Conservation (phyloP, 1,139 yeast species). For the Suhomyces yuchorum region DNA sequence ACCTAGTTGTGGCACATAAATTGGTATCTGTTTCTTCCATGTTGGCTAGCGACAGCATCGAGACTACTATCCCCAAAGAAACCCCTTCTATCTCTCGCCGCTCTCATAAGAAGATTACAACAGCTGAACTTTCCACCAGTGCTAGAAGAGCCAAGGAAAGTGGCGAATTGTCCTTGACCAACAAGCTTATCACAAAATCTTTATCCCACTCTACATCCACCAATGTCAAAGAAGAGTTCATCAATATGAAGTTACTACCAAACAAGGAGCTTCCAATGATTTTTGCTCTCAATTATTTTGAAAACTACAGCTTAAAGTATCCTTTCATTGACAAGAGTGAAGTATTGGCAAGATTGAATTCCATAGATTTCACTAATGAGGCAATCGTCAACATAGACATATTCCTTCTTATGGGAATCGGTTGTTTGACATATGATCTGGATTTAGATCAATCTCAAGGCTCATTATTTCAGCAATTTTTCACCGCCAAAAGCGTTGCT, state of each 20-base stretch:
- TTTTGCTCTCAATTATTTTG: conserved; percentile 39
- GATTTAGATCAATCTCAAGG: conserved; percentile 18
- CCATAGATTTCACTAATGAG: conserved; percentile 37
- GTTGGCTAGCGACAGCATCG: conserved; percentile 14
- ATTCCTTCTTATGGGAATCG: conserved; percentile 43
- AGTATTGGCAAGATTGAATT: conserved; percentile 25
- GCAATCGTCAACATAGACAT: conserved; percentile 41
- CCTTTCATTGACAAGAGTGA: conserved; percentile 36
- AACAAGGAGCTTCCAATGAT: conserved; percentile 32
- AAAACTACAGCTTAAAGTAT: conserved; percentile 38
- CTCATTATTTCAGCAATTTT: conserved; percentile 28
- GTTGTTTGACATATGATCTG: conserved; percentile 41
- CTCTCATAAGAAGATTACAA: conserved; percentile 10
- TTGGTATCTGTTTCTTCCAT: conserved; percentile 19
- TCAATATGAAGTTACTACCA: conserved; percentile 36
- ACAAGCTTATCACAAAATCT: conserved; percentile 12
- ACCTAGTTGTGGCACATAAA: conserved; percentile 14
- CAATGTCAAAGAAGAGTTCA: conserved; percentile 38
- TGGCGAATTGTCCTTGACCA: conserved; percentile 11
- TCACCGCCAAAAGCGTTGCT: conserved; percentile 36
- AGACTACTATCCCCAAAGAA: not conserved
- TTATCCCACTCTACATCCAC: conserved; percentile 11
- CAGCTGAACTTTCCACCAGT: conserved; percentile 13
- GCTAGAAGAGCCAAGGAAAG: conserved; percentile 13
- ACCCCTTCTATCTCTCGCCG: conserved; percentile 5